Conservation (phyloP, 805 yeast species). For the Lipomyces starkeyi region DNA sequence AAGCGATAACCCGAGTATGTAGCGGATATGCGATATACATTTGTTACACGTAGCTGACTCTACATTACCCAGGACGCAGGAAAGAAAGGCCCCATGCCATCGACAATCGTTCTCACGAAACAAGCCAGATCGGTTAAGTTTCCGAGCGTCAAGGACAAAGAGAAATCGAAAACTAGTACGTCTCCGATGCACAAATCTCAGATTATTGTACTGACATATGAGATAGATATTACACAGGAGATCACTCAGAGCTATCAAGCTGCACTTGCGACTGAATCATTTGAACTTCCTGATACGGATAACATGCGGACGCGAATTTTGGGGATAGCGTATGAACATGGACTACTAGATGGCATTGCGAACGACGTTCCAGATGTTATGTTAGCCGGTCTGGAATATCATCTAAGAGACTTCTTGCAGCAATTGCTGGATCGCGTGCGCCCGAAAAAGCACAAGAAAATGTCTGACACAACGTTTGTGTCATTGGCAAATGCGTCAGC, state of each 20-base stretch:
- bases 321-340: slow-evolving; percentile 88
- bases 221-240: slow-evolving; percentile 81
- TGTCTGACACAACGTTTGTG: slow-evolving; percentile 13
- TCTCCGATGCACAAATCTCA: background rate
- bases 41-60: slow-evolving; percentile 2
- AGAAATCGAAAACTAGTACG: slow-evolving; percentile 40
- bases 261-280: slow-evolving; percentile 76
- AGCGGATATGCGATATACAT: background rate
- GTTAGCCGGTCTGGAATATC: slow-evolving; percentile 79
- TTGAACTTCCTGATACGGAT: slow-evolving; percentile 81
- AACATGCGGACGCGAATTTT: slow-evolving; percentile 69
- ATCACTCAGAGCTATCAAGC: slow-evolving; percentile 83
- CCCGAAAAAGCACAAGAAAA: slow-evolving; percentile 56
- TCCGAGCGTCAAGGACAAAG: slow-evolving; percentile 62
- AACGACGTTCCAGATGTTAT: slow-evolving; percentile 79
- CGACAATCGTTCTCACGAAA: slow-evolving; percentile 47
- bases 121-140: slow-evolving; percentile 76
- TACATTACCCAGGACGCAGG: slow-evolving; percentile 64
- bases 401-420: slow-evolving; percentile 75
- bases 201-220: background rate
- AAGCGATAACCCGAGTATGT: slow-evolving; percentile 63
- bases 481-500: slow-evolving; percentile 9
- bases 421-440: slow-evolving; percentile 74
- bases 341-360: slow-evolving; percentile 79
- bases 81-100: slow-evolving; percentile 59